Conservation (phyloP, 768 basidiomycete genomes). For the Boletus sp. region DNA sequence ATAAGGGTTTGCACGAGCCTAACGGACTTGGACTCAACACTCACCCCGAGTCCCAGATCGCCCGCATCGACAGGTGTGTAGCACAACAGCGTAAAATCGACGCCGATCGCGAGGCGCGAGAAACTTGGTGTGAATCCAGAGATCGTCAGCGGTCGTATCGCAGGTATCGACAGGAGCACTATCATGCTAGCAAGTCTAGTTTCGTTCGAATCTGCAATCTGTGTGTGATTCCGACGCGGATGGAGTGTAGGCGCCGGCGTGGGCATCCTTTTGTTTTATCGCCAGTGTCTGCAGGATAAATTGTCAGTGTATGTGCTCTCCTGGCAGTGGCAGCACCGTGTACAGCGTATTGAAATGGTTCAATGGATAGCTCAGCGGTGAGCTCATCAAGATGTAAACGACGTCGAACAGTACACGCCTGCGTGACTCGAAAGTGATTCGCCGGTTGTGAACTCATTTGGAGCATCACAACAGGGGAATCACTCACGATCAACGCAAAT, state of each 20-base stretch:
- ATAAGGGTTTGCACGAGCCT: no score
- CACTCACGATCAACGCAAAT: no score
- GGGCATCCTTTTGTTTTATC: constrained; percentile 4
- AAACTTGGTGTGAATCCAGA: constrained; percentile 52
- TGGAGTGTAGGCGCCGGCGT: not conserved
- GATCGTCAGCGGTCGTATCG: constrained; percentile 48
- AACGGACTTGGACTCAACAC: no score
- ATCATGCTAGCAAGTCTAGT: constrained; percentile 25
- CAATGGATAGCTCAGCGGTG: no score
- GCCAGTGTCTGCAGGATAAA: constrained; percentile 15
- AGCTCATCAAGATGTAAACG: no score
- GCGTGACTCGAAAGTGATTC: no score
- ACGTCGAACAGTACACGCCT: no score
- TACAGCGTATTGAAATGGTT: no score
- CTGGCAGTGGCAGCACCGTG: no score
- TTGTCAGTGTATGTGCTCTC: not conserved
- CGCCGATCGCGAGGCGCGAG: constrained; percentile 54
- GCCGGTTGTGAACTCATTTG: no score
- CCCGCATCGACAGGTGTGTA: constrained; percentile 55
- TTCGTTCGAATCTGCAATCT: not conserved
- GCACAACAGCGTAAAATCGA: constrained; percentile 63
- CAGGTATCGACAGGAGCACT: constrained; percentile 45
- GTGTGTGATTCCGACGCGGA: not conserved
- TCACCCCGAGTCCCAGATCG: constrained; percentile 54
- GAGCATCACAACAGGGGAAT: no score